Evolutionary conservation across 306 rosid species (phyloP).

Genomic region (Trichosanthes truncata): DNA sequence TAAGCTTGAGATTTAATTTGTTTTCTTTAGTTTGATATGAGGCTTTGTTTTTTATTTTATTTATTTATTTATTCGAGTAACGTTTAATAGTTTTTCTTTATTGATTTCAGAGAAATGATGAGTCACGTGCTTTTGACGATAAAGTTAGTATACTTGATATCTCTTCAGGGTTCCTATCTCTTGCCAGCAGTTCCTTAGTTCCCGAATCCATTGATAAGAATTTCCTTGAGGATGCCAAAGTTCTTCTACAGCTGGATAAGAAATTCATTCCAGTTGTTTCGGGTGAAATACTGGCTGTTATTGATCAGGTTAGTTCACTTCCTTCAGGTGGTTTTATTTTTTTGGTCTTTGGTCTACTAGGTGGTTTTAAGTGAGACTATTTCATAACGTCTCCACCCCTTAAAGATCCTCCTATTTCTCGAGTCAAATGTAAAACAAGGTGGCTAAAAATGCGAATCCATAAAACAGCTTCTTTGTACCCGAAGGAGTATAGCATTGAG

Average conservation of each 20-base stretch:
- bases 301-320: constrained; percentile 65
- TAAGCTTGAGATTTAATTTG: constrained; percentile 15
- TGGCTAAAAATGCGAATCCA: neutral
- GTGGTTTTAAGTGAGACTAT: neutral
- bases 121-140: constrained; percentile 19
- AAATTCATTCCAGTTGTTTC: constrained; percentile 85
- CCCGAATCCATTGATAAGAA: constrained; percentile 61
- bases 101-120: constrained; percentile 43
- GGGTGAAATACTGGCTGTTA: constrained; percentile 59
- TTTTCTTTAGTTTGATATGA: neutral
- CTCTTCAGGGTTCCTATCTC: constrained; percentile 76
- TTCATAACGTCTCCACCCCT: neutral
- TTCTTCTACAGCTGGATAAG: constrained; percentile 88
- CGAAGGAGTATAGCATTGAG: neutral
- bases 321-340: neutral
- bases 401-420: neutral
- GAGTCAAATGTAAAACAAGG: neutral
- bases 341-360: neutral
- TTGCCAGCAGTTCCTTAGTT: constrained; percentile 71
- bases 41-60: neutral
- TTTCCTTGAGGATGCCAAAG: constrained; percentile 56
- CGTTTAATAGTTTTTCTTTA: constrained; percentile 6
- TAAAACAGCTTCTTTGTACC: neutral
- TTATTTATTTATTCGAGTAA: neutral
- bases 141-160: constrained; percentile 57